phyloP scores from a whole-genome alignment of 2,329 filamentous ascomycete genomes.

The Aureobasidium musti region DNA sequence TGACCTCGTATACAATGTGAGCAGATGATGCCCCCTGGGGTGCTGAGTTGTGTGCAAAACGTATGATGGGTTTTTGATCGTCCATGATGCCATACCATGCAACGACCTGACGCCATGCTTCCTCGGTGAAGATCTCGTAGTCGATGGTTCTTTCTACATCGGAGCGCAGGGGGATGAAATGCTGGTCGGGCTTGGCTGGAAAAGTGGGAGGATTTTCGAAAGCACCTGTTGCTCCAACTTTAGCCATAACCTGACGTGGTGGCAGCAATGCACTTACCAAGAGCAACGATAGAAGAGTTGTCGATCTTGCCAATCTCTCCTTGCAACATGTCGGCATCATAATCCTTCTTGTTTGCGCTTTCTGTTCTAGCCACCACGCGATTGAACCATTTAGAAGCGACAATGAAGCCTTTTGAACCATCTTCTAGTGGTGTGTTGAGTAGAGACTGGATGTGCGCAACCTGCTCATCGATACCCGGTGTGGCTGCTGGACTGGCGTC shows the following conservation, averaged over 20 bases:
- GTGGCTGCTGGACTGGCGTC: conserved; percentile 20
- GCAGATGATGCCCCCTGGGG: conserved; percentile 52
- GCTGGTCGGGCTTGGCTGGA: conserved; percentile 33
- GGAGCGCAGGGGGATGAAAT: conserved; percentile 71
- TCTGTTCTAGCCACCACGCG: conserved; percentile 68
- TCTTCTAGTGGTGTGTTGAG: conserved; percentile 61
- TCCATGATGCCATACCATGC: conserved; percentile 78
- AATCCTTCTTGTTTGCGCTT: conserved; percentile 58
- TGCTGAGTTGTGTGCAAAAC: conserved; percentile 76
- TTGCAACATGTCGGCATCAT: conserved; percentile 60
- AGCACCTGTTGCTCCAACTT: conserved; percentile 31
- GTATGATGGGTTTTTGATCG: conserved; percentile 69
- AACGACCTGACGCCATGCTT: conserved; percentile 78
- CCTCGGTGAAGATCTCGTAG: conserved; percentile 73
- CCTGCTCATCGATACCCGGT: conserved; percentile 67
- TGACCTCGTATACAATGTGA: conserved; percentile 78
- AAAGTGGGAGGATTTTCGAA: conserved; percentile 36
- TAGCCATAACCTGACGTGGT: not conserved
- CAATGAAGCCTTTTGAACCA: conserved; percentile 72
- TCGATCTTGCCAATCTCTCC: conserved; percentile 77
- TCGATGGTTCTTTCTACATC: conserved; percentile 66
- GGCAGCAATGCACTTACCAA: conserved; percentile 29
- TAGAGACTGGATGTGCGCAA: conserved; percentile 68
- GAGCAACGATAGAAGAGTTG: conserved; percentile 73
- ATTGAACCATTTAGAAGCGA: conserved; percentile 78